Conservation (phyloP, 2,329 filamentous ascomycete species). For the Periconia sp. region DNA sequence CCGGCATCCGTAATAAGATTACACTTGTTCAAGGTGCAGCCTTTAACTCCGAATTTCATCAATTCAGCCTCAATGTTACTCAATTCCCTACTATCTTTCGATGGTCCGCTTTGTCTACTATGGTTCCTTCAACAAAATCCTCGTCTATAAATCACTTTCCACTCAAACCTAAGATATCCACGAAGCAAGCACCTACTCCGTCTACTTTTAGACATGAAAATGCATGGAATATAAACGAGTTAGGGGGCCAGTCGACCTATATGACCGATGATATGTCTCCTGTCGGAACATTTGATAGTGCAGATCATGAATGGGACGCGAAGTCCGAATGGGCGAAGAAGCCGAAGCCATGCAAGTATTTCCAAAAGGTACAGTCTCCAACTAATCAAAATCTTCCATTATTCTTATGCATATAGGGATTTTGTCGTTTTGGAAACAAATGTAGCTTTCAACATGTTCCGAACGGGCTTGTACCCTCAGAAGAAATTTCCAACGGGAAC, state of each 20-base stretch:
- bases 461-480: background rate
- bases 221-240: too few relatives aligned
- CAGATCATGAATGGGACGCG: background rate
- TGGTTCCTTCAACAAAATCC: conserved; percentile 9
- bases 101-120: conserved; percentile 27
- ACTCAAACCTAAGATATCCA: background rate
- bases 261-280: too few relatives aligned
- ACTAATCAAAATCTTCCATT: background rate
- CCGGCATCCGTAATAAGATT: conserved; percentile 57
- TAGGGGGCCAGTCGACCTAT: too few relatives aligned
- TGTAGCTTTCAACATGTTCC: conserved; percentile 27
- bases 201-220: too few relatives aligned
- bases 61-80: conserved; percentile 58
- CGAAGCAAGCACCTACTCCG: too few relatives aligned
- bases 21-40: conserved; percentile 61
- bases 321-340: conserved; percentile 1
- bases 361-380: conserved; percentile 24
- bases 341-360: conserved; percentile 27
- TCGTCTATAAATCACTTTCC: too few relatives aligned
- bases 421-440: conserved; percentile 28
- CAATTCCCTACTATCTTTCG: conserved; percentile 62
- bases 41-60: conserved; percentile 61
- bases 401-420: conserved; percentile 21
- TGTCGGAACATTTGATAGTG: background rate
- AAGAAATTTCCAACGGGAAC: background rate